Base-by-base conservation (phyloP, 176 grass and related monocot species). In the Phoenix dactylifera region DNA sequence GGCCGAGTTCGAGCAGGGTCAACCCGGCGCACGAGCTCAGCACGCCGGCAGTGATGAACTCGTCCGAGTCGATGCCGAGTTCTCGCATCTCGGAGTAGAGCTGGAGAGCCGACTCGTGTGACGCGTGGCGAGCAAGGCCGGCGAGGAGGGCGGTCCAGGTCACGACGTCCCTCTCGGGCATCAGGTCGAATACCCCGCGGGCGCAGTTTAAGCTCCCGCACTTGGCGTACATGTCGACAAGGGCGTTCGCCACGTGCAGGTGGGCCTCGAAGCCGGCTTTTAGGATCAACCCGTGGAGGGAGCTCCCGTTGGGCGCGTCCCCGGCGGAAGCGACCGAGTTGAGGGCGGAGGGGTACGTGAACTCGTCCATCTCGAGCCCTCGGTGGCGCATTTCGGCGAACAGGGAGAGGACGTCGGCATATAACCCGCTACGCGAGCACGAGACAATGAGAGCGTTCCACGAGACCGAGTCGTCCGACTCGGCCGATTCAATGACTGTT, bases 151-250 rank as follows among this genome's bases (percentile, higher is more conserved):
- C 81, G 14, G 86, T 89, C 86, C 82, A 89, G 4, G 44, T 76
- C 71, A 89, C 78, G 22, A 89, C 78, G 59, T 89, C 86, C 54
- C 67, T 71, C 20, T 10, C 17, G 4, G 74, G 71, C 77, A 85
- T 89, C 70, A 69, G 71, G 58, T 89, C 78, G 75, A 85, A 82
- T 62, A 85, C n/a, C 2, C 16, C 26, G 26, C 58, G 71, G 58
- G 82, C 86, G 23, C 63, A 53, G 5, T 0, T 51, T 59, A 68
- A 44, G 35, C 18, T 18, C 50, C 74, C 54, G 22, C 72, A 32
- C 75, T 85, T 89, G n/a, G 74, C 75, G 54, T 89, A 89, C 22
- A 72, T 72, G 59, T 89, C 82, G 39, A 89, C 75, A 2, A 89
- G 71, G 2, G 86, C 86, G 18, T 85, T 89, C 66, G 67, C 77